Evolutionary conservation across 2,329 filamentous ascomycete species (phyloP).

Genomic region (Gaeumannomyces sp.): DNA sequence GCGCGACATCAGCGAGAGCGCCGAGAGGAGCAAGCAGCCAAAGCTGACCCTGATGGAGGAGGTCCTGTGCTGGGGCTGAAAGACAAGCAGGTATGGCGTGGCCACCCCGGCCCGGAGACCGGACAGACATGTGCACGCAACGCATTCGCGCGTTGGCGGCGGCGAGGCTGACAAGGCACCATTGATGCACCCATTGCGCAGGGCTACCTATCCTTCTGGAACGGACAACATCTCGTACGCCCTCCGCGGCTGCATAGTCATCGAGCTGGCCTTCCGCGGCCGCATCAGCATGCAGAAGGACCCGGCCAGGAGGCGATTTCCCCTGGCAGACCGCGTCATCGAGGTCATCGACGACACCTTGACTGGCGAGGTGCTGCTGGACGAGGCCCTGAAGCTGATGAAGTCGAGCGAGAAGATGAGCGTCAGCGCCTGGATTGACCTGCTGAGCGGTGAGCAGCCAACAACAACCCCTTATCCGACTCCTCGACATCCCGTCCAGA

Average conservation of each 20-base stretch:
- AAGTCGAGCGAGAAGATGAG: conserved; percentile 99
- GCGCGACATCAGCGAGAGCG: conserved; percentile 93
- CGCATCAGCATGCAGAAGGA: conserved; percentile 99
- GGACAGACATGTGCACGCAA: conserved; percentile 6
- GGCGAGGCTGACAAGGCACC: background rate
- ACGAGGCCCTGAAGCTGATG: conserved; percentile 99
- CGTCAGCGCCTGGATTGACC: conserved; percentile 96
- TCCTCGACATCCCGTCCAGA: background rate
- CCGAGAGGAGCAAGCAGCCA: conserved; percentile 93
- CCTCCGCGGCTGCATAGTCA: conserved; percentile 93
- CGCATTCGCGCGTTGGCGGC: background rate
- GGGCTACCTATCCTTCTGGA: conserved; percentile 99
- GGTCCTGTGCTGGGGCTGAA: conserved; percentile 91
- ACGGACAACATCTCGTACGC: conserved; percentile 99
- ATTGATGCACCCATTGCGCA: conserved; percentile 31
- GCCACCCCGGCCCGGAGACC: conserved; percentile 18
- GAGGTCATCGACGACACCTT: conserved; percentile 96
- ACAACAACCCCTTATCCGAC: conserved; percentile 2
- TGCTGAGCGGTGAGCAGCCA: conserved; percentile 81
- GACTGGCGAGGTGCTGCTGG: conserved; percentile 92
- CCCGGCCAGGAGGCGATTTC: conserved; percentile 82
- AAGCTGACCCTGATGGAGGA: conserved; percentile 99
- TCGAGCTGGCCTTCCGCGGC: conserved; percentile 92
- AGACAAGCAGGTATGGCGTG: conserved; percentile 82
- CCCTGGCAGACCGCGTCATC: conserved; percentile 85